Base-by-base conservation (phyloP, 1,139 yeast genomes). In the Sugiyamaella paludigena region DNA sequence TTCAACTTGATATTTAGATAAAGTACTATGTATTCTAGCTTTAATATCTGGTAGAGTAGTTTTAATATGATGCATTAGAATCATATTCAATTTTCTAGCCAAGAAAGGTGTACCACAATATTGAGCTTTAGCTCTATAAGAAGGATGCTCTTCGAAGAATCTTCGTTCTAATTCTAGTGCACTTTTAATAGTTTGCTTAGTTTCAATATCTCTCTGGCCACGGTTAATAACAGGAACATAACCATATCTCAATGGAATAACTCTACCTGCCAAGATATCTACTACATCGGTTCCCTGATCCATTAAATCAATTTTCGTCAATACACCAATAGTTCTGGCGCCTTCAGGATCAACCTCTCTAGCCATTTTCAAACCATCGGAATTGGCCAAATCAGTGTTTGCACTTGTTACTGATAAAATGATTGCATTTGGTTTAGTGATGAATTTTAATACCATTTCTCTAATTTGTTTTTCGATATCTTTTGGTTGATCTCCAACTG, bases 271-370 rank as follows among this genome's bases (percentile, higher is more conserved):
- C 65, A 92, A 77, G 63, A 92, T 92, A 68, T 92, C 98, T 65
- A 91, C 86, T 40, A 92, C 98, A 71, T 92, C 98, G 16, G 98
- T 92, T 57, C 98, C 98, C 67, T 87, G 84, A 67, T 92, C 98
- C 98, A 92, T 92, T 63, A 92, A 78, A 69, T 92, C 98, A 44
- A 92, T 95, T 70, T 92, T 92, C 33, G 98, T 92, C 64, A 92
- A 78, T 44, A 92, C 98, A 72, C 98, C 98, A 63, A 92, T 88
- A 32, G 98, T 92, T 72, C 98, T 81, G 16, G 87, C 72, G 47
- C 98, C 98, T 71, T 92, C 98, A 9, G 98, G 98, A 63, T 92
- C 98, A 43, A 92, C 98, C 69, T 92, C 98, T 63, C 98, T 81
- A 1, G 98, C 98, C 59, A 92, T 77, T 69, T 92, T 91, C 64